These are phyloP conservation scores for Colletotrichum theobromicola DNA, from an alignment of 2,329 filamentous ascomycete genomes.

Conservation along the genomic window DNA sequence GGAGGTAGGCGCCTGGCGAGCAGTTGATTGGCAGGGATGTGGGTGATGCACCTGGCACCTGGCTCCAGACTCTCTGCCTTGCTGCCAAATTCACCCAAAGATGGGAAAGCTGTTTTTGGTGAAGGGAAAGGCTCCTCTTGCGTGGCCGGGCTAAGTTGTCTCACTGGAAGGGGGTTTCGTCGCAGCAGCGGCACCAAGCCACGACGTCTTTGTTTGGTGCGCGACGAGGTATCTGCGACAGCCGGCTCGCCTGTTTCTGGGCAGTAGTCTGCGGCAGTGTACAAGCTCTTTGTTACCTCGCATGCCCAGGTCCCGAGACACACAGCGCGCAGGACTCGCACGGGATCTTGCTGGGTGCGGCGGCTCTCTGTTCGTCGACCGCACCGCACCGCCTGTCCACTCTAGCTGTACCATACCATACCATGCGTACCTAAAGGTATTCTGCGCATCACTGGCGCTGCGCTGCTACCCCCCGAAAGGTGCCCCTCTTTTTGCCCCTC, in stretches of 20 bases:
- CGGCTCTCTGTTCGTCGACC: background rate
- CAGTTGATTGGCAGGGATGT: background rate
- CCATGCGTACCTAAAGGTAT: background rate
- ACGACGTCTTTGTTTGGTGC: background rate
- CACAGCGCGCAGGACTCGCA: background rate
- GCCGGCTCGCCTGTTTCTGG: background rate
- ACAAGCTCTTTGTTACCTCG: slow-evolving; percentile 1
- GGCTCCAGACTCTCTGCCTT: background rate
- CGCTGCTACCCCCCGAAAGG: background rate
- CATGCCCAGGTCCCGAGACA: slow-evolving; percentile 13
- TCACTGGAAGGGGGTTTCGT: background rate
- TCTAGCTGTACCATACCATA: background rate
- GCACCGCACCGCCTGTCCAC: background rate
- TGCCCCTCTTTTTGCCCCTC: slow-evolving; percentile 20
- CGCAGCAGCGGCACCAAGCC: background rate
- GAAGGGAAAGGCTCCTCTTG: background rate
- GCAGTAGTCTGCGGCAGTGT: background rate
- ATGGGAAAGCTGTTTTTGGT: background rate
- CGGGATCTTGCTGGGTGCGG: slow-evolving; percentile 15
- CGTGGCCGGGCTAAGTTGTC: slow-evolving; percentile 1
- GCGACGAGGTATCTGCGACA: slow-evolving; percentile 16
- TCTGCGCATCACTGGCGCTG: slow-evolving; percentile 19
- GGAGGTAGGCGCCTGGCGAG: background rate
- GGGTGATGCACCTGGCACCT: background rate
- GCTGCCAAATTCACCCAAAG: background rate